phyloP scores from a whole-genome alignment of 1,284 basidiomycete genomes.

The Butyriboletus appendiculatus region DNA sequence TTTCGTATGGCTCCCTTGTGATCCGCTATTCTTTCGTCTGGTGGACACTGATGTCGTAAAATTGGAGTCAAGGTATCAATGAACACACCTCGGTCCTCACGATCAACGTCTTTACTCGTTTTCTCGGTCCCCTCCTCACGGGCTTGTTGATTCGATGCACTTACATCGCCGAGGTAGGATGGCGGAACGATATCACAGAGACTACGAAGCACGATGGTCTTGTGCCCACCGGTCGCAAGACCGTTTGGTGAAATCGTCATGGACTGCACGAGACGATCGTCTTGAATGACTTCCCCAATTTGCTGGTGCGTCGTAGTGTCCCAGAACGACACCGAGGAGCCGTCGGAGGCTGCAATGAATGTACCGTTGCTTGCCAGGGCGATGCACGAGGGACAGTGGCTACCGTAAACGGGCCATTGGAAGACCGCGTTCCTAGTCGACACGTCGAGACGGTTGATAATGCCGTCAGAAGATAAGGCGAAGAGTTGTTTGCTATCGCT shows the following conservation, averaged over 20 bases:
- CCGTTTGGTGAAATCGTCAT: background rate
- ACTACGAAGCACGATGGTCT: background rate
- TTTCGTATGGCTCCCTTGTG: background rate
- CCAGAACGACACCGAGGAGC: slow-evolving; percentile 3
- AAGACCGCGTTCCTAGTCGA: background rate
- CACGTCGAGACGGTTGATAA: background rate
- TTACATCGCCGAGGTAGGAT: slow-evolving; percentile 4
- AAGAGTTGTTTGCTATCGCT: background rate
- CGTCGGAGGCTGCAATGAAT: background rate
- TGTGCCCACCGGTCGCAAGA: background rate
- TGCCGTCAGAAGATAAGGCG: background rate
- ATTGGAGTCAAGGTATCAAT: background rate
- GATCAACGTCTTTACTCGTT: background rate
- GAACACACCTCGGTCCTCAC: background rate
- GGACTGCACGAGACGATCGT: background rate
- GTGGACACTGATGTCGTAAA: background rate
- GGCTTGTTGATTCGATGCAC: background rate
- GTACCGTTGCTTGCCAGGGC: background rate
- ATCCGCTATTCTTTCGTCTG: background rate
- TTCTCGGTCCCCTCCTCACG: background rate
- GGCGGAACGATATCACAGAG: slow-evolving; percentile 2
- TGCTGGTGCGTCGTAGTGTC: background rate
- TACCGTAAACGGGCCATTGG: background rate
- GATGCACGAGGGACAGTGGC: background rate
- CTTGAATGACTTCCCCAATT: background rate